Evolutionary conservation across 129 eudicot genomes (phyloP).

Genomic region (Flaveria robusta): DNA sequence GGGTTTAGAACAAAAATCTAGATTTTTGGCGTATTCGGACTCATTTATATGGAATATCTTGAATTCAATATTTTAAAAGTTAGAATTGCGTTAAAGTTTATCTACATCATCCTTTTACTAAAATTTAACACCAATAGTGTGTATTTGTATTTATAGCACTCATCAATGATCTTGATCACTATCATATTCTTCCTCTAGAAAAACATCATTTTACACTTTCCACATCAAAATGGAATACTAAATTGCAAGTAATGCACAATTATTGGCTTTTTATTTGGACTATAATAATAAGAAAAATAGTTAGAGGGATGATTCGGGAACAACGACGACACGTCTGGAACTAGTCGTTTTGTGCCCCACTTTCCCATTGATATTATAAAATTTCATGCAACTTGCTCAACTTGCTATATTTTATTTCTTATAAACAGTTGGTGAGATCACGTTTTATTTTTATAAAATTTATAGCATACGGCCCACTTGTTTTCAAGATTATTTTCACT

Average conservation of each 20-base stretch:
- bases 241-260: constrained; percentile 4
- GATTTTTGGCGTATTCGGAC: too few relatives aligned
- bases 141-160: background rate
- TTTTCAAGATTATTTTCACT: constrained; percentile 7
- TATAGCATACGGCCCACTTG: background rate
- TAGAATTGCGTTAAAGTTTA: background rate
- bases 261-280: constrained; percentile 8
- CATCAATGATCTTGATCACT: background rate
- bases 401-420: constrained; percentile 11
- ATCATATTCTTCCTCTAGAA: background rate
- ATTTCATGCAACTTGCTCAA: constrained; percentile 40
- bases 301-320: constrained; percentile 34
- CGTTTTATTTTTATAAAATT: background rate
- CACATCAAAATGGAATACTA: constrained; percentile 18
- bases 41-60: too few relatives aligned
- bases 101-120: background rate
- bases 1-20: too few relatives aligned
- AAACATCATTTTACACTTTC: background rate
- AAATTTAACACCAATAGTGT: background rate
- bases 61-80: too few relatives aligned
- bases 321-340: constrained; percentile 36
- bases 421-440: constrained; percentile 33
- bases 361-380: constrained; percentile 34
- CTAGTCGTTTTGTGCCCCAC: constrained; percentile 34
- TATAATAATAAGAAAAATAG: constrained; percentile 17